Base-by-base conservation (phyloP, 164 flowering plant species). In the Echeveria elegans region DNA sequence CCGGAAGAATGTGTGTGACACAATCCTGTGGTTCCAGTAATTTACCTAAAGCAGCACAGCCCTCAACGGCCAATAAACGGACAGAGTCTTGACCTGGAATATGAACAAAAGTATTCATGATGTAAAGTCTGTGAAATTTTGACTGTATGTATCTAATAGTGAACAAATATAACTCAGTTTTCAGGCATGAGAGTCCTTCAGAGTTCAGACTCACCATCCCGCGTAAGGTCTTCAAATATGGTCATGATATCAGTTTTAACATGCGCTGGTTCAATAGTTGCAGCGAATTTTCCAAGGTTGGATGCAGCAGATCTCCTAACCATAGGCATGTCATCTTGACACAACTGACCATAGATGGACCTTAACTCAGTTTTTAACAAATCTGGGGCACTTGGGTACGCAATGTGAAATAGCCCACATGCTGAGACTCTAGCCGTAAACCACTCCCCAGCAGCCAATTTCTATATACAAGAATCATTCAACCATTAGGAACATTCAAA, bases 261-360 rank as follows among this genome's bases (percentile, higher is more conserved):
- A 80, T 91, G 88, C 50, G 85, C 74, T 63, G 90, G 69, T 74
- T 94, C 98, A 70, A 94, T 87, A 16, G 97, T 94, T 43, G 97
- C 95, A 74, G 98, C 98, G 81, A 89, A 91, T 78, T 91, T 94
- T 23, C 98, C 97, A 60, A 94, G 79, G 73, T 94, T 94, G 41
- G 97, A 81, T 34, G 97, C 98, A 80, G 97, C 97, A 74, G 97
- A 86, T 70, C 99, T 82, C 80, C 99, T 82, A 66, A 94, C 99
- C 99, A 94, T 94, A n/a, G 97, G 99, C 96, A 89, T 94, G 78
- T 94, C 99, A 84, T 94, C 99, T 78, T 89, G 97, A 79, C 97
- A 91, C 72, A 94, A 77, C 68, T 94, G 99, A 68, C 83, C 78
- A 72, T 88, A 94, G 47, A 89, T 78, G 29, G 92, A 65, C 66